These are phyloP conservation scores for Baeospora myosura DNA, from an alignment of 1,284 basidiomycete species.

Conservation along the genomic window DNA sequence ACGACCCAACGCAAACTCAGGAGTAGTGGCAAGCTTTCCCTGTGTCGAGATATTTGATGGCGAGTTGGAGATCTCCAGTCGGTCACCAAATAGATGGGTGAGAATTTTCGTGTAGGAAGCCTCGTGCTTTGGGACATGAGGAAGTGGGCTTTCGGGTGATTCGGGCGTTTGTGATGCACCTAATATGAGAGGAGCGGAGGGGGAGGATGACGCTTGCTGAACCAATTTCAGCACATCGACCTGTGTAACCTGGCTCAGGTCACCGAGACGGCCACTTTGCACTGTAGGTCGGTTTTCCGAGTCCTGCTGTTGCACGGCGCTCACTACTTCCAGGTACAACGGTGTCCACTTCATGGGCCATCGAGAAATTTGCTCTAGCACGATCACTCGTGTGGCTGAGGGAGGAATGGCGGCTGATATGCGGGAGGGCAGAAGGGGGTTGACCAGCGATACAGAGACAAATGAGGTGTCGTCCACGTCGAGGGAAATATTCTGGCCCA, in stretches of 20 bases:
- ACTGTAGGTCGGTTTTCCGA: slow-evolving; percentile 43
- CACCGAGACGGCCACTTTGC: slow-evolving; percentile 56
- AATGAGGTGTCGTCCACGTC: slow-evolving; percentile 56
- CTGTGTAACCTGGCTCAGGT: slow-evolving; percentile 33
- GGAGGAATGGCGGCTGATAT: slow-evolving; percentile 61
- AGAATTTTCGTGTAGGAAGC: slow-evolving; percentile 88
- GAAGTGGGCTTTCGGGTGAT: slow-evolving; percentile 23
- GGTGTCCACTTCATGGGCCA: slow-evolving; percentile 86
- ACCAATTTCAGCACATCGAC: slow-evolving; percentile 44
- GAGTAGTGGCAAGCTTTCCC: slow-evolving; percentile 73
- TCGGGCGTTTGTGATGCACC: slow-evolving; percentile 26
- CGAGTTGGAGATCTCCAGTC: slow-evolving; percentile 82
- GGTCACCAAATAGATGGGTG: slow-evolving; percentile 73
- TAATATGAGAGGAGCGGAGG: slow-evolving; percentile 39
- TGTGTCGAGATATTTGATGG: slow-evolving; percentile 64
- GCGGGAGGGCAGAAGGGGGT: slow-evolving; percentile 64
- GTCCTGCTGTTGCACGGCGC: slow-evolving; percentile 61
- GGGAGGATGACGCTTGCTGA: slow-evolving; percentile 28
- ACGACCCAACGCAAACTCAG: slow-evolving; percentile 85
- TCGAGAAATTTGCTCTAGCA: slow-evolving; percentile 74
- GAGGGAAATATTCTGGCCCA: slow-evolving; percentile 49
- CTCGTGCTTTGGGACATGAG: slow-evolving; percentile 83
- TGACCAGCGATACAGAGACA: slow-evolving; percentile 65
- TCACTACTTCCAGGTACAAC: slow-evolving; percentile 78
- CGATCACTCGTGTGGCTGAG: slow-evolving; percentile 66